Evolutionary conservation across 768 basidiomycete species (phyloP).

Genomic region (Boletales sp.): DNA sequence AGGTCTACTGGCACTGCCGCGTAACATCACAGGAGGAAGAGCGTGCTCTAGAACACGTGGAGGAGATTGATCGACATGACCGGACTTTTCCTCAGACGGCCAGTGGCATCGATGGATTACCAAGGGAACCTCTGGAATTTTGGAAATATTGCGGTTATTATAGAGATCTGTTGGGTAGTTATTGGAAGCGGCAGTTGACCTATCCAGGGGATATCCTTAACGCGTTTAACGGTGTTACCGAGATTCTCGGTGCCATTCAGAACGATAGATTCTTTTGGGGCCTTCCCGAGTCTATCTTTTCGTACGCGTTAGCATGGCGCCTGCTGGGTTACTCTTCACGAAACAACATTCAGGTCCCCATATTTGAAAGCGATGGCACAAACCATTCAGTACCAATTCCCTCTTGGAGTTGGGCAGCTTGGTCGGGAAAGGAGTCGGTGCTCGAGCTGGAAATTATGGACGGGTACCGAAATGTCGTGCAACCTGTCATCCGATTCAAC

Average conservation of each 20-base stretch:
- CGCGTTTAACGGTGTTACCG: constrained; percentile 12
- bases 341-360: not conserved
- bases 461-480: not conserved
- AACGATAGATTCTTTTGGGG: constrained; percentile 13
- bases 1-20: constrained; percentile 17
- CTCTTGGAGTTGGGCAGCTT: constrained; percentile 19
- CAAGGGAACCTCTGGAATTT: not conserved
- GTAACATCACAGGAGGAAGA: constrained; percentile 9
- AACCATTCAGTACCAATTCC: constrained; percentile 6
- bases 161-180: not conserved
- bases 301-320: constrained; percentile 7
- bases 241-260: constrained; percentile 8
- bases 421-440: not conserved
- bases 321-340: not conserved
- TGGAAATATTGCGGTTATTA: not conserved
- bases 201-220: constrained; percentile 14
- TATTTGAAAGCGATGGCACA: constrained; percentile 2
- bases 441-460: not conserved
- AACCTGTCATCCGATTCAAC: constrained; percentile 6
- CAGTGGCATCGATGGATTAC: not conserved
- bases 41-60: constrained; percentile 7
- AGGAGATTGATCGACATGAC: not conserved
- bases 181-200: constrained; percentile 9
- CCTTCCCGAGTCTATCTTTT: constrained; percentile 13
- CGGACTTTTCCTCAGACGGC: not conserved